Evolutionary conservation across 176 grass and related monocot genomes (phyloP).

Genomic region (Triticum turgidum): DNA sequence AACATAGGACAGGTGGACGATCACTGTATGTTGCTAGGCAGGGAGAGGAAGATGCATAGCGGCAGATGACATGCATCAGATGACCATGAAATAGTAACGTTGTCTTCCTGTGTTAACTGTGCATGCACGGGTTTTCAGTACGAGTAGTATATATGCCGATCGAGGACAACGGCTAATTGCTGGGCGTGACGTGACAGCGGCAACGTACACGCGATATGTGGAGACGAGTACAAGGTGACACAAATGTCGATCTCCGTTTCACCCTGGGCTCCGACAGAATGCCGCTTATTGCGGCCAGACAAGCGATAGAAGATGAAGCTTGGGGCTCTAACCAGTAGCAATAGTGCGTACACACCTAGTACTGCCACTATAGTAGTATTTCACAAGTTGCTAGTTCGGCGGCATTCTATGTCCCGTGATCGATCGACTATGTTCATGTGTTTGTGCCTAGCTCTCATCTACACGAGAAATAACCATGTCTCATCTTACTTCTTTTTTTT

Average conservation of each 20-base stretch:
- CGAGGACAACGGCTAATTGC: background rate
- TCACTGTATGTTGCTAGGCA: background rate
- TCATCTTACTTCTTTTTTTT: too few species aligned
- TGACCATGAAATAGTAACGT: background rate
- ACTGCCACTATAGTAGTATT: background rate
- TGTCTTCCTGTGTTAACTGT: background rate
- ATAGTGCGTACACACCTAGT: background rate
- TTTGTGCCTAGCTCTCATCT: too few species aligned
- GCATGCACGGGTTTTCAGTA: background rate
- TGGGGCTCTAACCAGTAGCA: background rate
- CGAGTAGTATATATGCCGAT: background rate
- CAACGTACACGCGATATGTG: background rate
- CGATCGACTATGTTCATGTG: background rate
- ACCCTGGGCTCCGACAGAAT: conserved; percentile 11
- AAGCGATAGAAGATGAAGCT: conserved; percentile 18
- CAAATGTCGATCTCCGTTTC: conserved; percentile 1
- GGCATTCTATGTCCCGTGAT: background rate
- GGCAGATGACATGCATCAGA: background rate
- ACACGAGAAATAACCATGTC: too few species aligned
- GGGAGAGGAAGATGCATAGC: background rate
- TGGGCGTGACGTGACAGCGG: background rate
- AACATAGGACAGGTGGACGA: too few species aligned
- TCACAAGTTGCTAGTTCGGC: background rate
- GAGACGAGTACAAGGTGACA: conserved; percentile 18
- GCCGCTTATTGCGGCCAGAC: conserved; percentile 38